Percentiles rank a stretch among this genome's conserved stretches.
Conservation (phyloP, 2,329 filamentous ascomycete genomes). For the Aspergillus luchuensis region DNA sequence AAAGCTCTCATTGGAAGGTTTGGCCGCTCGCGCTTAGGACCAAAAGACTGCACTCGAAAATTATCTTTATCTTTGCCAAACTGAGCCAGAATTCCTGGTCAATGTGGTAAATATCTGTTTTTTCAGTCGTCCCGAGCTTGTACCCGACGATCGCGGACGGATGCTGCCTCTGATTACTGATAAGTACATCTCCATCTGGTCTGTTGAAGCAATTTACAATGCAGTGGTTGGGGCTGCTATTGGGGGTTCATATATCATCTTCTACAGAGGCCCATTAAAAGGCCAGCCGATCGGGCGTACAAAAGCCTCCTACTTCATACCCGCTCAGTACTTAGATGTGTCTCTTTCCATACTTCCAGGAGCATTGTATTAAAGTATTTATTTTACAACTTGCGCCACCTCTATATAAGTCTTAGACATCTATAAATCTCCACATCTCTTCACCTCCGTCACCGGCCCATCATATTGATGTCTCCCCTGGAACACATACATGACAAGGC, state of each 20-base stretch:
- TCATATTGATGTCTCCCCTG: constrained; percentile 36
- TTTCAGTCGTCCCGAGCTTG: constrained; percentile 36
- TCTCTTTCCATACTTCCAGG: no score
- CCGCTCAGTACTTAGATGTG: no score
- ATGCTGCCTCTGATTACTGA: constrained; percentile 43
- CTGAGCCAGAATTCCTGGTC: constrained; percentile 18
- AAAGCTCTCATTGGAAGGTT: constrained; percentile 36
- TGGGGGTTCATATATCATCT: constrained; percentile 48
- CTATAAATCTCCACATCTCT: neutral
- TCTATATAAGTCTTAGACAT: no score
- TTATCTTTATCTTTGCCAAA: constrained; percentile 33
- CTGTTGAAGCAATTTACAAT: constrained; percentile 48
- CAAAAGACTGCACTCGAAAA: constrained; percentile 40
- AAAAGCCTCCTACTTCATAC: constrained; percentile 31
- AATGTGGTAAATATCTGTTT: constrained; percentile 16
- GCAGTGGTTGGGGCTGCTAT: constrained; percentile 39
- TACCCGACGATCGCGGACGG: constrained; percentile 51
- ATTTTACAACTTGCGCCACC: no score
- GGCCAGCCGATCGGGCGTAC: constrained; percentile 31
- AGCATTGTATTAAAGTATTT: no score
- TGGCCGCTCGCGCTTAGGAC: constrained; percentile 36
- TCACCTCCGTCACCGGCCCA: constrained; percentile 26
- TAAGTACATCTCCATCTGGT: constrained; percentile 44
- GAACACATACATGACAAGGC: constrained; percentile 42
- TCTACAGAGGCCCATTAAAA: constrained; percentile 34